Percentiles rank a stretch among this genome's conserved stretches.
phyloP scores from a whole-genome alignment of 768 basidiomycete species.

The Serendipita vermifera region DNA sequence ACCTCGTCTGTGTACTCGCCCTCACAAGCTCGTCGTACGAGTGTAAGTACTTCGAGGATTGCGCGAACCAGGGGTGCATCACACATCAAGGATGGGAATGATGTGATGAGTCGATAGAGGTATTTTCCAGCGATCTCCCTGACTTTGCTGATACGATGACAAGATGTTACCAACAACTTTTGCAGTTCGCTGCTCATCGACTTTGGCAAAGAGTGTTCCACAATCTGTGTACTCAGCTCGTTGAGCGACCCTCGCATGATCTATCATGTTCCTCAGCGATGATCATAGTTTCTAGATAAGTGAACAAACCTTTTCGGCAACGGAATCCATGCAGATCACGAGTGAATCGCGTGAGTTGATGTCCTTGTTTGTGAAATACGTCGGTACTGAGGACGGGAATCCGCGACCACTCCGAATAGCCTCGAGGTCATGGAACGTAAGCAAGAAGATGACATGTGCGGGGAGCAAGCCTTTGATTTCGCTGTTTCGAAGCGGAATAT shows the following conservation, averaged over 20 bases:
- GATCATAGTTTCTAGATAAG: background rate
- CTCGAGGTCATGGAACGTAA: slow-evolving; percentile 81
- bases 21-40: slow-evolving; percentile 77
- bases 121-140: slow-evolving; percentile 74
- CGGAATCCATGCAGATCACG: slow-evolving; percentile 65
- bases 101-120: slow-evolving; percentile 70
- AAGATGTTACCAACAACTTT: slow-evolving; percentile 59
- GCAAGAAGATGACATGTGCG: slow-evolving; percentile 73
- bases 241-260: slow-evolving; percentile 64
- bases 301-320: slow-evolving; percentile 62
- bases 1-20: slow-evolving; percentile 89
- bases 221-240: slow-evolving; percentile 59
- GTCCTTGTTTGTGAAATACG: slow-evolving; percentile 79
- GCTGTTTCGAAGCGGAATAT: slow-evolving; percentile 48
- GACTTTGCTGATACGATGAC: slow-evolving; percentile 70
- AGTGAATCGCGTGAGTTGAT: slow-evolving; percentile 60
- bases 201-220: slow-evolving; percentile 63
- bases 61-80: slow-evolving; percentile 75
- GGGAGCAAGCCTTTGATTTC: slow-evolving; percentile 65
- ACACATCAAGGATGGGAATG: slow-evolving; percentile 92
- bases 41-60: slow-evolving; percentile 81
- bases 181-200: slow-evolving; percentile 61
- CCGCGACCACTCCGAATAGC: slow-evolving; percentile 70
- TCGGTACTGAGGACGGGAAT: slow-evolving; percentile 64
- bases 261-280: slow-evolving; percentile 28